Percentiles rank a stretch among this genome's conserved stretches.
These are phyloP conservation scores for Sisymbrium irio DNA, from an alignment of 345 rosid genomes.

Conservation along the genomic window DNA sequence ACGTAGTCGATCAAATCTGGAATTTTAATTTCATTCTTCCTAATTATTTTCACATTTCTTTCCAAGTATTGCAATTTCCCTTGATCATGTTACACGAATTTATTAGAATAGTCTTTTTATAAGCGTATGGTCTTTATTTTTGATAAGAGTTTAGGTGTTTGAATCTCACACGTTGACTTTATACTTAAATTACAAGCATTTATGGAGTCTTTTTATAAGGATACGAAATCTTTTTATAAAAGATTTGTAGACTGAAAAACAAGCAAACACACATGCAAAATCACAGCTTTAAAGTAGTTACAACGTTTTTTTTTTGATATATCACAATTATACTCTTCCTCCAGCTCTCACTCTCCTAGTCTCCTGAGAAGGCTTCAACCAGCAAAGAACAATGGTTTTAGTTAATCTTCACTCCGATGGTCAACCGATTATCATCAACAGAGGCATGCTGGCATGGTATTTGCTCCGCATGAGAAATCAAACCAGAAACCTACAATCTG, in stretches of 20 bases:
- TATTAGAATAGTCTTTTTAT: background rate
- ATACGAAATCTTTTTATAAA: background rate
- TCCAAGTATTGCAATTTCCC: background rate
- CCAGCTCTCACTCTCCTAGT: conserved; percentile 4
- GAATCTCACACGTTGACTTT: background rate
- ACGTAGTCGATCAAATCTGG: no score
- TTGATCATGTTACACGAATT: background rate
- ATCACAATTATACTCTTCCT: background rate
- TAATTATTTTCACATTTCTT: background rate
- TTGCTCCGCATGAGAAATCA: conserved; percentile 23
- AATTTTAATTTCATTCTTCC: no score
- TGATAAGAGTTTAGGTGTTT: background rate
- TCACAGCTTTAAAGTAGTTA: background rate
- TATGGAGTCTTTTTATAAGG: background rate
- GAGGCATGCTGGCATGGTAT: conserved; percentile 32
- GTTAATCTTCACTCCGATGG: conserved; percentile 14
- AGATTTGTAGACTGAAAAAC: background rate
- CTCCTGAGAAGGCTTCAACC: conserved; percentile 3
- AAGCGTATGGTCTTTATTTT: background rate
- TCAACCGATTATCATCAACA: conserved; percentile 25
- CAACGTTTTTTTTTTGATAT: background rate
- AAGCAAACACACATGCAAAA: background rate
- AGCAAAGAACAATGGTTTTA: conserved; percentile 28
- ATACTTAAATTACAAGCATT: background rate
- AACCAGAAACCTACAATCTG: conserved; percentile 3